These are phyloP conservation scores for Pythium myriotylum DNA, from an alignment of 352 stramenopile species.

Conservation along the genomic window DNA sequence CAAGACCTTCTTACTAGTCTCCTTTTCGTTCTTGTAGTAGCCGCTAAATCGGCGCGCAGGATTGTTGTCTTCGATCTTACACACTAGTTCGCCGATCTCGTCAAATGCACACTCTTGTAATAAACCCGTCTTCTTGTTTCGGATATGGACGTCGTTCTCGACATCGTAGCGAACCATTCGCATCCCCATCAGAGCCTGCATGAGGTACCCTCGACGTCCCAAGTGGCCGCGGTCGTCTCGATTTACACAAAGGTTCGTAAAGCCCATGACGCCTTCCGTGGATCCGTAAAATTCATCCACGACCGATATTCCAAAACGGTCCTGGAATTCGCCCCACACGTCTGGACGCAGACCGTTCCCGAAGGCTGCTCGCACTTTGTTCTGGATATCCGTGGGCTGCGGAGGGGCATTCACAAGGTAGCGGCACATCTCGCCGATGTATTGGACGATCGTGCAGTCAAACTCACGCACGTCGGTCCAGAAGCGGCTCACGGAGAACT, in stretches of 20 bases:
- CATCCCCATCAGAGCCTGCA: conserved; percentile 54
- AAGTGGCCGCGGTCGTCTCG: conserved; percentile 63
- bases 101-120: conserved; percentile 48
- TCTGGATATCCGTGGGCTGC: conserved; percentile 53
- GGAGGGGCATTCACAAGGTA: conserved; percentile 76
- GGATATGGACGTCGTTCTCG: conserved; percentile 67
- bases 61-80: conserved; percentile 48
- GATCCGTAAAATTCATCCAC: conserved; percentile 93
- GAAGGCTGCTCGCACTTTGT: conserved; percentile 81
- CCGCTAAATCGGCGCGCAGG: conserved; percentile 77
- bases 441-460: conserved; percentile 85
- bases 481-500: conserved; percentile 77
- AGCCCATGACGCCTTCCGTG: conserved; percentile 84
- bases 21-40: conserved; percentile 81
- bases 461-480: conserved; percentile 76
- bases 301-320: conserved; percentile 79
- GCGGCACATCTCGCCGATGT: conserved; percentile 91
- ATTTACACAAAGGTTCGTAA: conserved; percentile 76
- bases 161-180: conserved; percentile 82
- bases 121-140: conserved; percentile 49
- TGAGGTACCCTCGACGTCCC: conserved; percentile 59
- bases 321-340: conserved; percentile 87
- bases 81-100: conserved; percentile 81
- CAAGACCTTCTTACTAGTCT: conserved; percentile 88
- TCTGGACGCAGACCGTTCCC: conserved; percentile 91